Evolutionary conservation across 768 basidiomycete species (phyloP).

Genomic region (Suillus placidus): DNA sequence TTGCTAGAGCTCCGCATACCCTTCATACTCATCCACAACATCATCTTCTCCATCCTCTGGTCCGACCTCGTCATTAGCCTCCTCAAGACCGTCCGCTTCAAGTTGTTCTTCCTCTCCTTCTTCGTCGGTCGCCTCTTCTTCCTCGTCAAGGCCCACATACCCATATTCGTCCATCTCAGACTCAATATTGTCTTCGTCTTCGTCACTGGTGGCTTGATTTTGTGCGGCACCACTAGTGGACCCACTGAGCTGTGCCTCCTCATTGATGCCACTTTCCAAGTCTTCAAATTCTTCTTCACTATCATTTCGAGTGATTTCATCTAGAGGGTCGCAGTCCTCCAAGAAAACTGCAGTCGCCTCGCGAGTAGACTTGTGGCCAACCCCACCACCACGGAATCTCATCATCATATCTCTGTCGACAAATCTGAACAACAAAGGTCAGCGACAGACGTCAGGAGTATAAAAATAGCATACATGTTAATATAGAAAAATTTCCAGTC

Average conservation of each 20-base stretch:
- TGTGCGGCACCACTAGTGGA: no score
- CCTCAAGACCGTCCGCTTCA: neutral
- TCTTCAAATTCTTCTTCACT: neutral
- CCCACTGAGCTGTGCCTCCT: no score
- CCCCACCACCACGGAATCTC: conserved; percentile 33
- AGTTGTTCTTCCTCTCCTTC: neutral
- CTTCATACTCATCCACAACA: neutral
- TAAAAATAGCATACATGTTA: conserved; percentile 23
- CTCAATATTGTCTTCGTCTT: neutral
- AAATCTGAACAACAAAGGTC: conserved; percentile 31
- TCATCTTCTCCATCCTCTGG: neutral
- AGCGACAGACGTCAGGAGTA: conserved; percentile 30
- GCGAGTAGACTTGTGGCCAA: conserved; percentile 30
- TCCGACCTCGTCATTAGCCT: neutral
- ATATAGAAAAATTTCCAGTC: conserved; percentile 39
- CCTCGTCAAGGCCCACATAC: neutral
- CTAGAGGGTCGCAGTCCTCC: no score
- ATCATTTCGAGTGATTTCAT: neutral
- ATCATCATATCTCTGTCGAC: conserved; percentile 46
- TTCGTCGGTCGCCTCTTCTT: neutral
- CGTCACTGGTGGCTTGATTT: no score
- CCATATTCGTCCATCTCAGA: neutral
- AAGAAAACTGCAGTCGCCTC: neutral
- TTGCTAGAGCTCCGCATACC: neutral
- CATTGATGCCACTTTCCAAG: no score